These are phyloP conservation scores for Metschnikowia peoriensis DNA, from an alignment of 805 yeast genomes.

Conservation along the genomic window DNA sequence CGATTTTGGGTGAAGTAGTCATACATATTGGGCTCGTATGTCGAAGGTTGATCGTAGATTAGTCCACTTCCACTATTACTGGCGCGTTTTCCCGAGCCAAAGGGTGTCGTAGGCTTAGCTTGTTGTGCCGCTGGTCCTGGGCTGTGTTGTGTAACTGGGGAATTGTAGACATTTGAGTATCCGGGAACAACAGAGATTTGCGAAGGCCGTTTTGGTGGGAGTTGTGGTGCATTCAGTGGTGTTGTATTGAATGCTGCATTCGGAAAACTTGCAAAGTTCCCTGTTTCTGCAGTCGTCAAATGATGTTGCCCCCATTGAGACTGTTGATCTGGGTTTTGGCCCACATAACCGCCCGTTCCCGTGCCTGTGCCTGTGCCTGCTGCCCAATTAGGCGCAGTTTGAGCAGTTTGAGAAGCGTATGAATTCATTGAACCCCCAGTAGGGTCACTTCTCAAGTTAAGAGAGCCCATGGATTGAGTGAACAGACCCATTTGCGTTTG, in stretches of 20 bases:
- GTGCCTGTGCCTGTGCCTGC: too few relatives aligned
- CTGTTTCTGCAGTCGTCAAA: not conserved
- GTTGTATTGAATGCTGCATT: not conserved
- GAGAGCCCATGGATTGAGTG: slow-evolving; percentile 11
- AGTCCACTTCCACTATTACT: slow-evolving; percentile 13
- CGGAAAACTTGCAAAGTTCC: not conserved
- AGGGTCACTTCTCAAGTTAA: slow-evolving; percentile 4
- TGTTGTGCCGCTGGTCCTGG: slow-evolving; percentile 3
- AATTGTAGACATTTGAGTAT: too few relatives aligned
- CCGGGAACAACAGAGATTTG: slow-evolving; percentile 4
- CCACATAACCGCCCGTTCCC: not conserved
- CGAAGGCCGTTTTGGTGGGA: slow-evolving; percentile 24
- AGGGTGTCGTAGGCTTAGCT: not conserved
- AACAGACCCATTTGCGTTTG: slow-evolving; percentile 16
- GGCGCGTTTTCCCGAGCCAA: not conserved
- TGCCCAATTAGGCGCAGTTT: not conserved
- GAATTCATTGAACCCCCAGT: slow-evolving; percentile 7
- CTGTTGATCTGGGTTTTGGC: slow-evolving; percentile 1
- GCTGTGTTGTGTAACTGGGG: not conserved
- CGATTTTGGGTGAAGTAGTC: slow-evolving; percentile 28
- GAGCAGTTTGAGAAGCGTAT: slow-evolving; percentile 1
- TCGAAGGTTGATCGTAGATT: slow-evolving; percentile 39
- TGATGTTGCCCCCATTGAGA: not conserved
- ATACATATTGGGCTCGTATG: slow-evolving; percentile 48
- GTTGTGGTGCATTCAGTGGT: slow-evolving; percentile 11